A percentile compares a stretch with the other conserved stretches of the same genome.
Conservation (phyloP, 306 rosid species). For the Lotus japonicus region DNA sequence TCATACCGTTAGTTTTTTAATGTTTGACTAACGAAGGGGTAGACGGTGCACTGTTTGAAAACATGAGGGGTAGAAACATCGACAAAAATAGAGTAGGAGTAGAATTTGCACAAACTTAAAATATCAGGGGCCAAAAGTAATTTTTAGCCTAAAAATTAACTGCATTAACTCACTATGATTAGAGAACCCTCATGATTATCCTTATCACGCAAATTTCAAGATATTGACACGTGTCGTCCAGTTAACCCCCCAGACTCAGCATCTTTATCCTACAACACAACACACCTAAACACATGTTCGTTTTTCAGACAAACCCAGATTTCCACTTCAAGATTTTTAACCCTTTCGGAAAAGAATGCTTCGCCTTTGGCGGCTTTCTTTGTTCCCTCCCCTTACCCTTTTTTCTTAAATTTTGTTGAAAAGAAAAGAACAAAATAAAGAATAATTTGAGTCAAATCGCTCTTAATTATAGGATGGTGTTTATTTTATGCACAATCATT, state of each 20-base stretch:
- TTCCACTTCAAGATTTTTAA: not conserved
- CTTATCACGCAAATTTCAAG: not conserved
- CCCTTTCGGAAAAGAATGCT: not conserved
- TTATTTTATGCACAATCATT: conserved; percentile 29
- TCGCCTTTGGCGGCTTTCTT: conserved; percentile 50
- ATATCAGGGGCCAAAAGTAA: too few relatives aligned
- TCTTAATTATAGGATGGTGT: not conserved
- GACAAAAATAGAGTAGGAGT: too few relatives aligned
- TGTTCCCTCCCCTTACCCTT: not conserved
- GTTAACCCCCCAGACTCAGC: not conserved
- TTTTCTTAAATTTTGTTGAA: not conserved
- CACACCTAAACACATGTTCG: not conserved
- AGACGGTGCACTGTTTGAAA: too few relatives aligned
- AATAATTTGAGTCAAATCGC: not conserved
- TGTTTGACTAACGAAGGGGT: too few relatives aligned
- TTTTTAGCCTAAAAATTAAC: too few relatives aligned
- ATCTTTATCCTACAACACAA: not conserved
- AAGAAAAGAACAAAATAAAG: not conserved
- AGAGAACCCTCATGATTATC: conserved; percentile 18
- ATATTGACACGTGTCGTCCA: not conserved
- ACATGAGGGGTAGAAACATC: too few relatives aligned
- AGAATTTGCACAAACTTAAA: too few relatives aligned
- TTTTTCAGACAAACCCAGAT: not conserved
- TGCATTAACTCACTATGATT: not conserved
- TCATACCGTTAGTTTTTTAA: too few relatives aligned